A percentile compares a stretch with the other conserved stretches of the same genome.
Evolutionary conservation across 768 basidiomycete genomes (phyloP).

Genomic region (Pulveroboletus frians): DNA sequence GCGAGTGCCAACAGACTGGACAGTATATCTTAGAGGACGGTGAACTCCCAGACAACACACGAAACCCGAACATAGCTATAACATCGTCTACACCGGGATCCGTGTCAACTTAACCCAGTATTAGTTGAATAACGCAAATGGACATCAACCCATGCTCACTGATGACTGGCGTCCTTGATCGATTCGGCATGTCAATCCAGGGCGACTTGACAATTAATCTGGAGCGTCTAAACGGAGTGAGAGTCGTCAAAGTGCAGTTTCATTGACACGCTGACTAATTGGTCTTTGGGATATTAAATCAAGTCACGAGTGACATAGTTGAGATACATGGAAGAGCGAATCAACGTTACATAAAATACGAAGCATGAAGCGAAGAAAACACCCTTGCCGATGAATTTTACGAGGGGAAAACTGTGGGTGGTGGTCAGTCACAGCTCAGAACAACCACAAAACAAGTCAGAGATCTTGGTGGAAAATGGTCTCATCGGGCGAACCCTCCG

Average conservation of each 20-base stretch:
- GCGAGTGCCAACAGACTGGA: constrained; percentile 71
- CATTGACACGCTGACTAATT: no score
- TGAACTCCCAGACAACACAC: neutral
- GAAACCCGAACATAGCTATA: constrained; percentile 59
- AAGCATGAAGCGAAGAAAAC: no score
- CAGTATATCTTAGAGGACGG: neutral
- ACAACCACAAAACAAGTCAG: constrained; percentile 35
- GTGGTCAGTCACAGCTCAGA: constrained; percentile 5
- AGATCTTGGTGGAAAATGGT: constrained; percentile 68
- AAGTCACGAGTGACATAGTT: no score
- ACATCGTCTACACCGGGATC: constrained; percentile 85
- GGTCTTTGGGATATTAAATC: no score
- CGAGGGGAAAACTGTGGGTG: neutral
- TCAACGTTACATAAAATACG: no score
- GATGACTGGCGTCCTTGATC: constrained; percentile 51
- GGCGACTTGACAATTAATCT: no score
- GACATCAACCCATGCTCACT: constrained; percentile 41
- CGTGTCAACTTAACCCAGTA: constrained; percentile 58
- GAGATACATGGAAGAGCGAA: no score
- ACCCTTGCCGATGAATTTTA: no score
- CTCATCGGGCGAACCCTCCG: constrained; percentile 56
- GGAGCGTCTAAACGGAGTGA: no score
- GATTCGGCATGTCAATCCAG: constrained; percentile 15
- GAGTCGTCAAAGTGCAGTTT: no score
- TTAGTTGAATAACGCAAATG: constrained; percentile 1